A percentile compares a stretch with the other conserved stretches of the same genome.
Conservation (phyloP, 176 grass and related monocot species). For the Poa annua region DNA sequence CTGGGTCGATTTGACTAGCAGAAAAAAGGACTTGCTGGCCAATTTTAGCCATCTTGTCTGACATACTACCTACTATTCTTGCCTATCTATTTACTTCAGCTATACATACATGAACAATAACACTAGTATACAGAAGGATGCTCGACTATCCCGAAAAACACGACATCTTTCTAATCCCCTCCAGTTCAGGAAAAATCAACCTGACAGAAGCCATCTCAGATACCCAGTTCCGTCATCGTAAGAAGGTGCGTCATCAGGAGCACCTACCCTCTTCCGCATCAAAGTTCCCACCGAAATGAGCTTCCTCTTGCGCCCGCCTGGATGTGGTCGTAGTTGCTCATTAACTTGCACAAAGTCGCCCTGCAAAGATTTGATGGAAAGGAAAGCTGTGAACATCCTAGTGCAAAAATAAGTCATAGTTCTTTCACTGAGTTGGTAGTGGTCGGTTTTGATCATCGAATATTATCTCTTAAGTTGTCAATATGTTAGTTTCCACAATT, state of each 20-base stretch:
- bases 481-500: too few species aligned
- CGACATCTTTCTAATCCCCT: neutral
- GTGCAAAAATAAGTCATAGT: neutral
- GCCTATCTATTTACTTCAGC: slow-evolving; percentile 1
- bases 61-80: neutral
- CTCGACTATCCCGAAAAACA: neutral
- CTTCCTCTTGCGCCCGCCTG: slow-evolving; percentile 59
- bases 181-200: slow-evolving; percentile 10
- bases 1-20: neutral
- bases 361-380: slow-evolving; percentile 36
- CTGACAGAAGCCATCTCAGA: slow-evolving; percentile 60
- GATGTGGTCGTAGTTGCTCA: slow-evolving; percentile 25
- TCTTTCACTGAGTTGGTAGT: too few species aligned
- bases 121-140: neutral
- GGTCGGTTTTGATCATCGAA: too few species aligned
- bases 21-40: neutral
- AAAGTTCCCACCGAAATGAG: slow-evolving; percentile 40
- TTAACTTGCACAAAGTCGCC: slow-evolving; percentile 54
- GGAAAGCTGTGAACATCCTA: slow-evolving; percentile 20
- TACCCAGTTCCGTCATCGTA: slow-evolving; percentile 47
- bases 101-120: slow-evolving; percentile 21
- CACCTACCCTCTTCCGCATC: slow-evolving; percentile 54
- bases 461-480: too few species aligned
- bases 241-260: slow-evolving; percentile 41
- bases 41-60: neutral